These are phyloP conservation scores for Oryza officinalis DNA, from an alignment of 176 grass and related monocot genomes.

Conservation along the genomic window DNA sequence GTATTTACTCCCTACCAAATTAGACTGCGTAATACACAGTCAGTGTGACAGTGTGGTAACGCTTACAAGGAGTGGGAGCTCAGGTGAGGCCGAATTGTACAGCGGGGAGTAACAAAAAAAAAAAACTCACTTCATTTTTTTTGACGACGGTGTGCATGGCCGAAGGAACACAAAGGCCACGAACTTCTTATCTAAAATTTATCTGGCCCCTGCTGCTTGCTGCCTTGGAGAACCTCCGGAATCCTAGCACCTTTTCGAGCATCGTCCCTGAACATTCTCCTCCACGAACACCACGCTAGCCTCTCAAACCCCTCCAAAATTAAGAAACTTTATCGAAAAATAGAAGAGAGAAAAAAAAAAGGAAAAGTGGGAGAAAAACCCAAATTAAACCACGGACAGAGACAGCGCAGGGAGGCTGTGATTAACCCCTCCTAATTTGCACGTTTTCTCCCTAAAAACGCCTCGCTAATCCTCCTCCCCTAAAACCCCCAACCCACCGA, in stretches of 20 bases:
- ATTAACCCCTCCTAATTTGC: background rate
- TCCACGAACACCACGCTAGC: constrained; percentile 44
- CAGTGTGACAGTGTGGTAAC: background rate
- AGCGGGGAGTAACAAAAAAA: background rate
- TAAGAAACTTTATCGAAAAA: background rate
- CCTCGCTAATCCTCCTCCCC: constrained; percentile 38
- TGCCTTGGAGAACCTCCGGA: constrained; percentile 34
- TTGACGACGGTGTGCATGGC: background rate
- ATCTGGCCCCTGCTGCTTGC: constrained; percentile 36
- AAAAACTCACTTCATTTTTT: background rate
- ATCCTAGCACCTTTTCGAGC: constrained; percentile 52
- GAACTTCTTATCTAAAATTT: constrained; percentile 72
- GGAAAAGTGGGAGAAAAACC: background rate
- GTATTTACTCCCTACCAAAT: background rate
- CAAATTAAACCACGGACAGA: constrained; percentile 37
- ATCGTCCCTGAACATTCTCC: constrained; percentile 44
- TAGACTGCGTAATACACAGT: background rate
- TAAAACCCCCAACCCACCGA: background rate
- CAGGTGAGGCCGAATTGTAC: background rate
- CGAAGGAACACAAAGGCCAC: constrained; percentile 40
- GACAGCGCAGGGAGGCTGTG: background rate
- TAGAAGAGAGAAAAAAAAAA: background rate
- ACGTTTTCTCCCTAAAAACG: constrained; percentile 50
- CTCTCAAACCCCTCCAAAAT: constrained; percentile 29
- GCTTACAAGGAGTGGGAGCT: background rate